Evolutionary conservation across 2,329 filamentous ascomycete species (phyloP).

Genomic region (Colletotrichum camelliae): DNA sequence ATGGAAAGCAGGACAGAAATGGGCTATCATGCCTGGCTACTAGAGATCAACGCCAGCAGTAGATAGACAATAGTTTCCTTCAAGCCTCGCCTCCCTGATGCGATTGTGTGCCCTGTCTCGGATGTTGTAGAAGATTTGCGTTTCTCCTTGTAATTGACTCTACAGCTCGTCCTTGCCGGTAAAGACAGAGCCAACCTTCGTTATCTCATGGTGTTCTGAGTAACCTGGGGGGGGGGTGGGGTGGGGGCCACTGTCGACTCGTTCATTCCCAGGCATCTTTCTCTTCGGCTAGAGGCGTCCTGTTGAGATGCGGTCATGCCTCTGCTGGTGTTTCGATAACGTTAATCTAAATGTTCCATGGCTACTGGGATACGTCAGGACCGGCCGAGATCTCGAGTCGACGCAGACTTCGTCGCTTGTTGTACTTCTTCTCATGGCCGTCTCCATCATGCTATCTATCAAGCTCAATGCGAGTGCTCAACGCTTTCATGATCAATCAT

Average conservation of each 20-base stretch:
- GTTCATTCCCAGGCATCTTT: background rate
- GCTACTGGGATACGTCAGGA: background rate
- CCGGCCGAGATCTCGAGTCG: too few relatives aligned
- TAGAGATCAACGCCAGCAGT: background rate
- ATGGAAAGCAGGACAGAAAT: background rate
- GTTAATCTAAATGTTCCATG: background rate
- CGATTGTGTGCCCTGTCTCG: background rate
- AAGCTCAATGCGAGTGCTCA: background rate
- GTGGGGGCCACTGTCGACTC: background rate
- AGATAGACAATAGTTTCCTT: background rate
- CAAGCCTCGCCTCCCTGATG: background rate
- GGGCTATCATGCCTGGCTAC: background rate
- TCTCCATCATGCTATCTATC: background rate
- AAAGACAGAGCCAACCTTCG: background rate
- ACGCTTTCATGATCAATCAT: background rate
- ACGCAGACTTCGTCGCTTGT: background rate
- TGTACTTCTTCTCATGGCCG: background rate
- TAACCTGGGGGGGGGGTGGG: rapidly evolving
- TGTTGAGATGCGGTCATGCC: background rate
- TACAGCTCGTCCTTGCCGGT: background rate
- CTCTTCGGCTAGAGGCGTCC: background rate
- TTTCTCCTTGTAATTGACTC: background rate
- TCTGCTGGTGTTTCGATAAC: background rate
- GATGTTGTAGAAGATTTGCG: background rate
- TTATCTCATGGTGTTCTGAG: background rate